Conservation (phyloP, 2,329 filamentous ascomycete species). For the Fusarium penzigii region DNA sequence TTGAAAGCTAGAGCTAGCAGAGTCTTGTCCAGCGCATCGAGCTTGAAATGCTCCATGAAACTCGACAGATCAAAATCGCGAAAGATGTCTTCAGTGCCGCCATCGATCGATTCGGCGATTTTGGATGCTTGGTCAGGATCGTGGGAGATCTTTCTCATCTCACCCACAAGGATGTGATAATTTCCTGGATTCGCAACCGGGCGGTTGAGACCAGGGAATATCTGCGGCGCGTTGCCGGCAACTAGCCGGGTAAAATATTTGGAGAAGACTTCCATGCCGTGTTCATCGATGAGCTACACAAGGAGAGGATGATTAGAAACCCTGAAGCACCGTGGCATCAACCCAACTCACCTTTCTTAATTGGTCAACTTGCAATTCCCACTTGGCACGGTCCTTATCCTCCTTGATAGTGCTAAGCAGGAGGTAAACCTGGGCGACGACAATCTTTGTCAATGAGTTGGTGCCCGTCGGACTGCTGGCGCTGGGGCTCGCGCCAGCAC, state of each 20-base stretch:
- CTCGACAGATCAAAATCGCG: conserved; percentile 94
- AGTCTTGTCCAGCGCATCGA: conserved; percentile 85
- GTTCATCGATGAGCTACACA: conserved; percentile 82
- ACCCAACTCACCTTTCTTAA: conserved; percentile 74
- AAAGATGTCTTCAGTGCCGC: conserved; percentile 87
- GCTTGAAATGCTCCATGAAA: conserved; percentile 94
- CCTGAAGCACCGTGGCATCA: background rate
- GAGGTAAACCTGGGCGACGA: conserved; percentile 92
- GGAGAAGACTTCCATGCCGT: conserved; percentile 98
- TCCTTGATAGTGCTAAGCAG: conserved; percentile 93
- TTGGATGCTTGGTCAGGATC: conserved; percentile 82
- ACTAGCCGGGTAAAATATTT: conserved; percentile 95
- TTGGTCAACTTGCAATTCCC: conserved; percentile 88
- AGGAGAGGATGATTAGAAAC: conserved; percentile 20
- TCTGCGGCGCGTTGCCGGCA: conserved; percentile 84
- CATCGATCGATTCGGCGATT: conserved; percentile 92
- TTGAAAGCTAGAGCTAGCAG: conserved; percentile 89
- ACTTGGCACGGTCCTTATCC: conserved; percentile 87
- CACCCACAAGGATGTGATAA: conserved; percentile 77
- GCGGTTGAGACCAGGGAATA: conserved; percentile 80
- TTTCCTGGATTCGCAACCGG: conserved; percentile 75
- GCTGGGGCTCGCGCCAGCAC: conserved; percentile 62
- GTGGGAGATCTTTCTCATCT: conserved; percentile 82
- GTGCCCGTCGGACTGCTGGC: conserved; percentile 63
- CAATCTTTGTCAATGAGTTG: conserved; percentile 82